These are phyloP conservation scores for Rubia peregrina DNA, from an alignment of 305 asterid genomes.

Conservation along the genomic window DNA sequence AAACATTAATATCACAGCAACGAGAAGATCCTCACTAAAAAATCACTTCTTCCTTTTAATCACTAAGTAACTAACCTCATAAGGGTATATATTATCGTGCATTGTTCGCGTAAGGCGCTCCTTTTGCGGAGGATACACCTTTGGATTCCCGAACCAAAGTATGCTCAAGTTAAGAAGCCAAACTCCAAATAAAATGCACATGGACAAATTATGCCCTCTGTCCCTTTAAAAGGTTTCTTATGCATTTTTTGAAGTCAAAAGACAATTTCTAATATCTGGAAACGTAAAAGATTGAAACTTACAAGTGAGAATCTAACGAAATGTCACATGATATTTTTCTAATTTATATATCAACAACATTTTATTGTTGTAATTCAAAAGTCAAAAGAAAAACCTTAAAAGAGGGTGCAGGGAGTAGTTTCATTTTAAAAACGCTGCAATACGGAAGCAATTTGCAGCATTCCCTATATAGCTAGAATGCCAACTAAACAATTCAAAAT, in stretches of 20 bases:
- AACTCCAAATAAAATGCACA: conserved; percentile 4
- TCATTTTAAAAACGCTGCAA: too few relatives aligned
- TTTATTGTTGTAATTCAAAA: neutral
- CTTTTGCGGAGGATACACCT: conserved; percentile 59
- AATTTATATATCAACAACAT: too few relatives aligned
- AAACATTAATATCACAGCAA: neutral
- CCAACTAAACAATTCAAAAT: neutral
- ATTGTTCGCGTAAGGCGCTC: conserved; percentile 37
- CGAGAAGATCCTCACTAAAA: neutral
- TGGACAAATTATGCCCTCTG: neutral
- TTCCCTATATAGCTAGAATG: neutral
- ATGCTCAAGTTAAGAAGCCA: conserved; percentile 50
- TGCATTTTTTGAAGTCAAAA: neutral
- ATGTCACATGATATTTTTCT: too few relatives aligned
- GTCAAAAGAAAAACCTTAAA: neutral
- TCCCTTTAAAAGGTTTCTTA: neutral
- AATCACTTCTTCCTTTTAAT: neutral
- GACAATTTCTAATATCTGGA: neutral
- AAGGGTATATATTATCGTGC: conserved; percentile 58
- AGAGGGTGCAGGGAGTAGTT: too few relatives aligned
- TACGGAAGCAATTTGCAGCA: neutral
- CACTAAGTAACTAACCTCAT: conserved; percentile 44
- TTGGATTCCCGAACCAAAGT: conserved; percentile 71
- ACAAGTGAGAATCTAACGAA: too few relatives aligned
- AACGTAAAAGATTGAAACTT: too few relatives aligned